Conservation (phyloP, 768 basidiomycete species). For the Favolaschia claudopus region DNA sequence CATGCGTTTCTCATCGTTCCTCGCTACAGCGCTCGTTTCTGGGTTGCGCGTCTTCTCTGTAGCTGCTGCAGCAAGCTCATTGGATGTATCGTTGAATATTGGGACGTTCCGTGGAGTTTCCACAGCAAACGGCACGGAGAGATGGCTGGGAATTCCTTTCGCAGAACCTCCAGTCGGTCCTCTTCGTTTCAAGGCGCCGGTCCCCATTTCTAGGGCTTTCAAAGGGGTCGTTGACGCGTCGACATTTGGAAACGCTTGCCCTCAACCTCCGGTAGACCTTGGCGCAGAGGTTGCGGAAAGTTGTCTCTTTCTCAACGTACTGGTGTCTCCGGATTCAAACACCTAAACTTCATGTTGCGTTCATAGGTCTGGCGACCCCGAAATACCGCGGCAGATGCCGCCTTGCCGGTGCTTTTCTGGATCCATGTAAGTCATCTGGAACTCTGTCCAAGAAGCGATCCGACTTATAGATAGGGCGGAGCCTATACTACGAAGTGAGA, state of each 20-base stretch:
- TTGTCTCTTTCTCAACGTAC: slow-evolving; percentile 62
- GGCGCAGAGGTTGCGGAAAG: slow-evolving; percentile 59
- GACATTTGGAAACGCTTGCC: slow-evolving; percentile 62
- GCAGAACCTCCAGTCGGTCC: slow-evolving; percentile 62
- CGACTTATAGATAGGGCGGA: slow-evolving; percentile 48
- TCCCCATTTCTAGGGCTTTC: slow-evolving; percentile 43
- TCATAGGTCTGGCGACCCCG: slow-evolving; percentile 46
- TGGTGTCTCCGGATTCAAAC: too few species aligned
- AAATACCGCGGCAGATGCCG: slow-evolving; percentile 32
- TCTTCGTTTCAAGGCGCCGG: slow-evolving; percentile 65
- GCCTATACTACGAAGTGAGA: slow-evolving; percentile 44
- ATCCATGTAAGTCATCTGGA: slow-evolving; percentile 38
- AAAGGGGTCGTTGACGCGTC: slow-evolving; percentile 49
- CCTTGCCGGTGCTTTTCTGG: slow-evolving; percentile 48
- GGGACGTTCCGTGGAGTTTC: slow-evolving; percentile 58
- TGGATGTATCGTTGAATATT: slow-evolving; percentile 48
- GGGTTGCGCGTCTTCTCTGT: slow-evolving; percentile 3
- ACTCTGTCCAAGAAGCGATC: neutral
- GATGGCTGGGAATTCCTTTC: slow-evolving; percentile 70
- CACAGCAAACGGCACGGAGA: slow-evolving; percentile 53
- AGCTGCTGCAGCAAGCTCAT: slow-evolving; percentile 23
- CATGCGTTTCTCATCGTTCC: neutral
- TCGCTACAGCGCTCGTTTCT: neutral
- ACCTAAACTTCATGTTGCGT: too few species aligned
- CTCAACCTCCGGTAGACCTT: slow-evolving; percentile 49